Evolutionary conservation across 371 early-diverging fungal species (phyloP), one percentile per base, ranked within the genome.

Genomic region (Actinomucor elegans): DNA sequence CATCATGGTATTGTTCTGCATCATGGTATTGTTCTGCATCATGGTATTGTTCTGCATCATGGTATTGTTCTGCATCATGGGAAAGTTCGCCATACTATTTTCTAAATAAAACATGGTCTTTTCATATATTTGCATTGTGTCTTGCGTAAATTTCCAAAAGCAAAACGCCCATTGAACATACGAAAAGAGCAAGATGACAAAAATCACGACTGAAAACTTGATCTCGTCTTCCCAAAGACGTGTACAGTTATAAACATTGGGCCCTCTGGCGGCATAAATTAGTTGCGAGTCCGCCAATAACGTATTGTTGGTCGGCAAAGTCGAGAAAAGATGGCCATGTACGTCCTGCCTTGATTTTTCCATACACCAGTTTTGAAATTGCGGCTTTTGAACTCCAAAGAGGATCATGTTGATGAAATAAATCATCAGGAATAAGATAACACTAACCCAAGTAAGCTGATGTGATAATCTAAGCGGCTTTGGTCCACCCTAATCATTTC

Each of bases 341-440:
- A 33, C 33, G 21, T 48, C 58, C 0, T 41, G n/a, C 10, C 52
- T 45, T 3, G 75, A 74, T 21, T 50, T 21, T 0, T 32, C 21
- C 0, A 60, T 28, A 42, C 75, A 74, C 71, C 71, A 71, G 15
- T 64, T 36, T 3, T 37, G 33, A 17, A 66, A 68, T 9, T 61
- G 42, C 0, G 48, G 31, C 37, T 61, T 66, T 45, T 70, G 66
- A 5, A 74, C 56, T 4, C 71, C 66, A 48, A 62, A 62, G 8
- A 62, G 11, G 1, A 61, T 35, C 37, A 59, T 49, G 23, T 47
- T 48, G 20, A 40, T 33, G 28, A 64, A 64, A 6, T 50, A 58
- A 9, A 36, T 28, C 1, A 41, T 42, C 23, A 64, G 32, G 18
- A 64, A 64, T 3, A 59, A 1, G 26, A 59, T 50, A 9, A 61